phyloP scores from a whole-genome alignment of 2,329 filamentous ascomycete species.

The Exophiala xenobiotica region DNA sequence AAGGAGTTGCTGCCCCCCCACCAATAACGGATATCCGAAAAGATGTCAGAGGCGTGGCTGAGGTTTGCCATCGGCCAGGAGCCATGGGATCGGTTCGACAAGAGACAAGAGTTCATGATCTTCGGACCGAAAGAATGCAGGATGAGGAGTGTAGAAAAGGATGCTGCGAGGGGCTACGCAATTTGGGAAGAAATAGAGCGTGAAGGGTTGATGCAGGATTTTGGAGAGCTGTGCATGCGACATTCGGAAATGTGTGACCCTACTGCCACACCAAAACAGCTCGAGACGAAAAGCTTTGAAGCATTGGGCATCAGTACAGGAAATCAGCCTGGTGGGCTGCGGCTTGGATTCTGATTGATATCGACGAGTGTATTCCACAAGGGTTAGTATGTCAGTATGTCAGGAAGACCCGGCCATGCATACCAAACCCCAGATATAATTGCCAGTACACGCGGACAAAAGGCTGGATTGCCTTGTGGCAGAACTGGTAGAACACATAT shows the following conservation, averaged over 20 bases:
- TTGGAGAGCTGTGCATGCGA: conserved; percentile 7
- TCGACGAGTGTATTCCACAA: background rate
- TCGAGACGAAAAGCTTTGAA: background rate
- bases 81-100: conserved; percentile 7
- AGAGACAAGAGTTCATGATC: conserved; percentile 1
- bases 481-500: too few relatives aligned
- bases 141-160: conserved; percentile 1
- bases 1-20: conserved; percentile 3
- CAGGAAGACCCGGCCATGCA: too few relatives aligned
- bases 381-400: too few relatives aligned
- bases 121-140: background rate
- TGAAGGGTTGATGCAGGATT: background rate
- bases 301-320: conserved; percentile 5
- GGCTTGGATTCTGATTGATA: conserved; percentile 21
- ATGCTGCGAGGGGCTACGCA: background rate
- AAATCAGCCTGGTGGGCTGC: conserved; percentile 33
- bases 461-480: too few relatives aligned
- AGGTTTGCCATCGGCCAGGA: conserved; percentile 5
- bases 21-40: conserved; percentile 4
- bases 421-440: too few relatives aligned
- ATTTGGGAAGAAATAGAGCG: conserved; percentile 6
- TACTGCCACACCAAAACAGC: background rate
- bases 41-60: conserved; percentile 5
- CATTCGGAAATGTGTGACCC: conserved; percentile 5
- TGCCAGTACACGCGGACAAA: too few relatives aligned